A percentile compares a stretch with the other conserved stretches of the same genome.
These are phyloP conservation scores for Odontarrhena argentea DNA, from an alignment of 345 rosid species.

Conservation along the genomic window DNA sequence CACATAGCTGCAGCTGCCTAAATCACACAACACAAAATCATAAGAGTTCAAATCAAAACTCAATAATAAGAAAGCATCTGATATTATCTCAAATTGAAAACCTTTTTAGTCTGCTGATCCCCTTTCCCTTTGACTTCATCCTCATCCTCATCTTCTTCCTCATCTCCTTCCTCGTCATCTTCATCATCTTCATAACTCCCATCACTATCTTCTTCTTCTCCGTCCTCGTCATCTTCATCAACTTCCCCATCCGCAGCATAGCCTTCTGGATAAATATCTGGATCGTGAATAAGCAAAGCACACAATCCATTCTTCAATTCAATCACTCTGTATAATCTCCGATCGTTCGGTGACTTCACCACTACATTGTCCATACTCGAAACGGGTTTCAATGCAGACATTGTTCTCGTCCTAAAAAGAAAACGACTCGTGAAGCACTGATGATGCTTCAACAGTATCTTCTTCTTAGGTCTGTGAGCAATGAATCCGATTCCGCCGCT, in stretches of 20 bases:
- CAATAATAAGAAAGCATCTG: background rate
- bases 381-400: constrained; percentile 45
- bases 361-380: constrained; percentile 59
- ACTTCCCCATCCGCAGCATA: constrained; percentile 22
- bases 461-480: constrained; percentile 35
- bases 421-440: constrained; percentile 16
- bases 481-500: constrained; percentile 42
- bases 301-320: constrained; percentile 75
- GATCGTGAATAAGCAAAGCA: constrained; percentile 92
- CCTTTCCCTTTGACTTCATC: constrained; percentile 36
- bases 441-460: constrained; percentile 15
- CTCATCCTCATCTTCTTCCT: constrained; percentile 34
- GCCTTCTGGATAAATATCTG: constrained; percentile 72
- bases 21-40: constrained; percentile 7
- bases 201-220: constrained; percentile 35
- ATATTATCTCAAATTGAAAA: constrained; percentile 14
- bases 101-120: constrained; percentile 77
- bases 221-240: constrained; percentile 46
- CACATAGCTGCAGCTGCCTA: constrained; percentile 99
- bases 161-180: constrained; percentile 34
- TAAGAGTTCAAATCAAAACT: background rate
- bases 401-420: constrained; percentile 28
- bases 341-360: constrained; percentile 84
- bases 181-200: constrained; percentile 44
- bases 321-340: constrained; percentile 67